Evolutionary conservation across 192 early-diverging fungal species (phyloP).

Genomic region (Spizellomyces punctatus): DNA sequence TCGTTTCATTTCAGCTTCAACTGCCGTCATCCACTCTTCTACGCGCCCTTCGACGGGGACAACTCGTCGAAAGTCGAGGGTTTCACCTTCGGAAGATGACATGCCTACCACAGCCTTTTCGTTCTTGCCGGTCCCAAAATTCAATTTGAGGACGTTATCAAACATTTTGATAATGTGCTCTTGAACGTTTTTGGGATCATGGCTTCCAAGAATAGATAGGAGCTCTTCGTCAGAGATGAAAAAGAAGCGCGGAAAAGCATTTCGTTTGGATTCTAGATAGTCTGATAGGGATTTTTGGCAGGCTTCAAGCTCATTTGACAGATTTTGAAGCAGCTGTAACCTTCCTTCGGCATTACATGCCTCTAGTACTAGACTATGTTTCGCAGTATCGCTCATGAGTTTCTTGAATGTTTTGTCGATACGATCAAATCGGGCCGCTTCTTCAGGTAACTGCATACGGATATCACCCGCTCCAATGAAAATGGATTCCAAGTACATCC

Average conservation of each 20-base stretch:
- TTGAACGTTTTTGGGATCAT: conserved; percentile 63
- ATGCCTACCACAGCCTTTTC: conserved; percentile 62
- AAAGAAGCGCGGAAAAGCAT: conserved; percentile 63
- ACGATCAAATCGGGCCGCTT: conserved; percentile 58
- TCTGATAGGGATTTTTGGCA: conserved; percentile 65
- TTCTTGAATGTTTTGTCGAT: conserved; percentile 66
- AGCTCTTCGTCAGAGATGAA: conserved; percentile 69
- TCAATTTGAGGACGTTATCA: conserved; percentile 63
- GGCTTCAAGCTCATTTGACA: conserved; percentile 57
- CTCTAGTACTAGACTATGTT: conserved; percentile 56
- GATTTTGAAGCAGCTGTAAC: conserved; percentile 51
- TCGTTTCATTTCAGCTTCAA: conserved; percentile 64
- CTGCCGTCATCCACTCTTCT: conserved; percentile 63
- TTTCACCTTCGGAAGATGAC: conserved; percentile 61
- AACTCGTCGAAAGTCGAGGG: conserved; percentile 47
- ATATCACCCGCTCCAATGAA: conserved; percentile 65
- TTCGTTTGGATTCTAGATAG: conserved; percentile 63
- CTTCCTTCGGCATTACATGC: conserved; percentile 58
- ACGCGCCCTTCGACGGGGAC: conserved; percentile 58
- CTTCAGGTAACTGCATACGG: conserved; percentile 61
- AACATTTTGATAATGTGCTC: conserved; percentile 72
- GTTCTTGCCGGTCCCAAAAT: conserved; percentile 64
- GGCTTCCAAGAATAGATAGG: conserved; percentile 61
- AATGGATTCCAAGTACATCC: conserved; percentile 67
- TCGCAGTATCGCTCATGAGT: conserved; percentile 60